These are phyloP conservation scores for Podila verticillata DNA, from an alignment of 192 early-diverging fungal species.

Conservation along the genomic window DNA sequence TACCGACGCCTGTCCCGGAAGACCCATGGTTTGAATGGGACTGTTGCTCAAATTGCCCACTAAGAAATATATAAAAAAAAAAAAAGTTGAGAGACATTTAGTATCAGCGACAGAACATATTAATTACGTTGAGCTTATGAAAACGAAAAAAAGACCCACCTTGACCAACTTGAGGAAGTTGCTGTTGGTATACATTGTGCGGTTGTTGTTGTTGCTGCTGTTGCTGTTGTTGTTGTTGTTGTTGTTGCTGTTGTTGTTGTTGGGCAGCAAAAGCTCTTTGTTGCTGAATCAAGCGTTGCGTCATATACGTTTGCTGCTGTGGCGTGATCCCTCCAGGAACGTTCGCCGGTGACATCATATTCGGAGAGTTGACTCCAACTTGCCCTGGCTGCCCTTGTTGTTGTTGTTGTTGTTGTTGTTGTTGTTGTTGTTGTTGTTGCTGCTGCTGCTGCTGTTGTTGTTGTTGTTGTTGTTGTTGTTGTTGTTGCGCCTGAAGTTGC, in stretches of 20 bases:
- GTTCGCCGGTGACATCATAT: conserved; percentile 23
- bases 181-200: conserved; percentile 6
- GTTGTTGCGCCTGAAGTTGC: conserved; percentile 2
- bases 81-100: background rate
- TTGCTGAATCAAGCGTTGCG: conserved; percentile 38
- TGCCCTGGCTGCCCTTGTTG: conserved; percentile 15
- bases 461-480: conserved; percentile 22
- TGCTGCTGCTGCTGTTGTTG: conserved; percentile 5
- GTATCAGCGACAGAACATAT: background rate
- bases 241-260: conserved; percentile 15
- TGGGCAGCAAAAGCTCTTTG: conserved; percentile 11
- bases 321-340: conserved; percentile 11
- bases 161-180: conserved; percentile 15
- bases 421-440: conserved; percentile 15
- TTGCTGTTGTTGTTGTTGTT: conserved; percentile 17
- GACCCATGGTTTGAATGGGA: conserved; percentile 27
- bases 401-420: conserved; percentile 10
- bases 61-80: conserved; percentile 1
- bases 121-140: background rate
- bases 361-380: conserved; percentile 12
- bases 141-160: conserved; percentile 1
- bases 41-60: conserved; percentile 19
- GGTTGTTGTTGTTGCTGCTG: conserved; percentile 29
- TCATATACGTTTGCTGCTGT: conserved; percentile 23
- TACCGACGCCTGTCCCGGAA: conserved; percentile 18